A percentile compares a stretch with the other conserved stretches of the same genome.
phyloP scores from a whole-genome alignment of 441 rosid genomes.

The Breynia disticha region DNA sequence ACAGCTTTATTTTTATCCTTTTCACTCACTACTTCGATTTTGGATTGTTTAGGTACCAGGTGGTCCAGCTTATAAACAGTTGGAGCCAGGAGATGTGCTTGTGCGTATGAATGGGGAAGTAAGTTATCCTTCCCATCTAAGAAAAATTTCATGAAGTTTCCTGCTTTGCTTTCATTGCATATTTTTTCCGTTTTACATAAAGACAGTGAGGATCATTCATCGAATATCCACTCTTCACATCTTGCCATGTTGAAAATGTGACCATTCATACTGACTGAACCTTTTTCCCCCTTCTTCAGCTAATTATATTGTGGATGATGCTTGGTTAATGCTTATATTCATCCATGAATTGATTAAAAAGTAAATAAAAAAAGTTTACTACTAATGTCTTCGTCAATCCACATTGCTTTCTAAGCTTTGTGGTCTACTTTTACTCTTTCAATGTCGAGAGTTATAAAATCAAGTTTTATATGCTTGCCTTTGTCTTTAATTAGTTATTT shows the following conservation, averaged over 20 bases:
- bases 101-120: conserved; percentile 74
- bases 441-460: not conserved
- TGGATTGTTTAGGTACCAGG: conserved; percentile 57
- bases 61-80: conserved; percentile 70
- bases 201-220: too few species aligned
- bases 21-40: not conserved
- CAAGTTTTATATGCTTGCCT: not conserved
- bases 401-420: not conserved
- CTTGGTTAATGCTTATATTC: too few species aligned
- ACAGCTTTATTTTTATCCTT: not conserved
- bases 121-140: conserved; percentile 21
- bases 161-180: not conserved
- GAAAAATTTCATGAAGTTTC: not conserved
- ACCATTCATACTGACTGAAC: too few species aligned
- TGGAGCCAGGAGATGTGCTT: conserved; percentile 97
- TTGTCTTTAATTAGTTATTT: not conserved
- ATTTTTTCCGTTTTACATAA: not conserved
- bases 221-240: too few species aligned
- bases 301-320: too few species aligned
- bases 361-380: too few species aligned
- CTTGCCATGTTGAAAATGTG: too few species aligned
- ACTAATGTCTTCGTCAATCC: not conserved
- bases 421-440: not conserved
- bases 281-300: too few species aligned
- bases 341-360: too few species aligned